Evolutionary conservation across 2,329 filamentous ascomycete genomes (phyloP), one percentile per base, ranked within the genome.

Genomic region (Fusarium torreyae): DNA sequence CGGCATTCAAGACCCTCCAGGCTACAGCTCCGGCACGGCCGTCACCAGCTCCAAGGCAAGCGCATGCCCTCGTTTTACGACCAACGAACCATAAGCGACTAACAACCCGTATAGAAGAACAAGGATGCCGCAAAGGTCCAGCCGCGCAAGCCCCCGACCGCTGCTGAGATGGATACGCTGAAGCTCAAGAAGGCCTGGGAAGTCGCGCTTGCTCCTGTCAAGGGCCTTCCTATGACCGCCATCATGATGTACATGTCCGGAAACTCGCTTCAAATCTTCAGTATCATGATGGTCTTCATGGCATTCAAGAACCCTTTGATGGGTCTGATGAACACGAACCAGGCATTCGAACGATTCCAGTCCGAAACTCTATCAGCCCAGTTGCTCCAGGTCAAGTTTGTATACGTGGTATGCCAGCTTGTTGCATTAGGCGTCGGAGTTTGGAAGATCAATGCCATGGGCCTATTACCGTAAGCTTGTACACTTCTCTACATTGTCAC

Each of bases 161-260:
- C 91, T 71, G 92, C 92, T 75, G 94, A 98, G 82, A 98, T 94
- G 87, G 95, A 98, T 79, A 94, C 92, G 22, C 86, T 99, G 68
- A 98, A 98, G 85, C 85, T 99, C 75, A 99, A 99, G 83, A 99
- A 99, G 81, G 96, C 96, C 1, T 99, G 96, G 96, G 96, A 99
- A 81, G 88, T 99, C 44, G 95, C 96, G 42, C 89, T 99, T 48
- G 95, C 92, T 3, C 96, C 96, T 1, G 91, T 96, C 67, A 99
- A 99, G 84, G 91, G 92, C 78, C 86, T 99, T 46, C 96, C 96
- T 61, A 99, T 99, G 96, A 98, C 97, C 59, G 94, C 91, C 68
- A 95, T 99, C 79, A 98, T 98, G 91, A 98, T 98, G 94, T 99
- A 99, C 87, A 99, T 99, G 96, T 97, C 95, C 33, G 96, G 96